Percentiles rank a stretch among this genome's conserved stretches.
Evolutionary conservation across 2,329 filamentous ascomycete species (phyloP).

Genomic region (Podosphaera xanthii): DNA sequence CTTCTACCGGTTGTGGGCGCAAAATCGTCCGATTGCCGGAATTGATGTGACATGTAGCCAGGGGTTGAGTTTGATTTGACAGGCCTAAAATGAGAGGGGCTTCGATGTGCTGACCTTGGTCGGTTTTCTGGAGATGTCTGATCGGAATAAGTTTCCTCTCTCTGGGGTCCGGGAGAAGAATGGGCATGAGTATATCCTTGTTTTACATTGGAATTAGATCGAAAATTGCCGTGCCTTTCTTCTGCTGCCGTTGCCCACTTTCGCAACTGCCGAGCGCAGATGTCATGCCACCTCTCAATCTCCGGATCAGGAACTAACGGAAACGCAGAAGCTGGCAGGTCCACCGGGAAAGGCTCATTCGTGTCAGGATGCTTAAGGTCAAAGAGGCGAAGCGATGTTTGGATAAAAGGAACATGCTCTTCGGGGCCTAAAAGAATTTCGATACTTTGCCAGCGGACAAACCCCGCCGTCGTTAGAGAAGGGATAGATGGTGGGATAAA

Average conservation of each 20-base stretch:
- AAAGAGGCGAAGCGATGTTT: constrained; percentile 59
- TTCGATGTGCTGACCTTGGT: no score
- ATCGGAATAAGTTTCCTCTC: no score
- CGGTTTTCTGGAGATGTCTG: no score
- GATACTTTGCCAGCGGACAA: constrained; percentile 82
- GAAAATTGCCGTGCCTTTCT: constrained; percentile 8
- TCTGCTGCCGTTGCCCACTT: constrained; percentile 23
- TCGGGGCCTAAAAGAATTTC: constrained; percentile 73
- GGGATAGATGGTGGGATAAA: constrained; percentile 60
- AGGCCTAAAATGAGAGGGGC: no score
- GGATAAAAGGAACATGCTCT: constrained; percentile 66
- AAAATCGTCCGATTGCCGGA: no score
- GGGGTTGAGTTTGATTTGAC: no score
- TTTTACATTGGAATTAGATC: no score
- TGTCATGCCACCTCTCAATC: constrained; percentile 72
- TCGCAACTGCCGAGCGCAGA: constrained; percentile 47
- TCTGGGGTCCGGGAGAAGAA: no score
- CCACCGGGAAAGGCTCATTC: constrained; percentile 38
- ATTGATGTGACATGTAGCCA: no score
- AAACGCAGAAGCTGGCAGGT: constrained; percentile 38
- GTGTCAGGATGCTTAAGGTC: constrained; percentile 53
- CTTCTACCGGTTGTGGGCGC: background rate
- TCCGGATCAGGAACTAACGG: constrained; percentile 50
- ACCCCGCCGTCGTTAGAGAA: constrained; percentile 61
- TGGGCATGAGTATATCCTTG: no score